phyloP scores from a whole-genome alignment of 345 rosid genomes.

The Aquilaria sinensis region DNA sequence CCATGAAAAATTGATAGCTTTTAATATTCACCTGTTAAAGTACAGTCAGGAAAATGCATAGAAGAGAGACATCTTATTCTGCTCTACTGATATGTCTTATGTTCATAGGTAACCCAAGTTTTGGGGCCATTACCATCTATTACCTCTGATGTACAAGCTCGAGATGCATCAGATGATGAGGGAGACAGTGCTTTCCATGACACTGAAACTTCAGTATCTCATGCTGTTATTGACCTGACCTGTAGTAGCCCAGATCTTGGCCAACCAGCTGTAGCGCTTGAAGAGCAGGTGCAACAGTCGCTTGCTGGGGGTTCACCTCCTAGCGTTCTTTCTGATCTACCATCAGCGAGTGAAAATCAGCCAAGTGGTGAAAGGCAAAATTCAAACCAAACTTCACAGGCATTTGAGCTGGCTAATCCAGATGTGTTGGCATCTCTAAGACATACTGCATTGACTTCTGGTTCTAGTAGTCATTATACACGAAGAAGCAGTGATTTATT shows the following conservation, averaged over 20 bases:
- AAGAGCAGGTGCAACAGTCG: constrained; percentile 13
- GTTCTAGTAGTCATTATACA: too few relatives aligned
- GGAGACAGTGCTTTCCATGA: constrained; percentile 15
- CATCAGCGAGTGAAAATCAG: constrained; percentile 8
- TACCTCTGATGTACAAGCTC: constrained; percentile 25
- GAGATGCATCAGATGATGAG: constrained; percentile 21
- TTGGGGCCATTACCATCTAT: constrained; percentile 18
- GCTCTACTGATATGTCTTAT: constrained; percentile 3
- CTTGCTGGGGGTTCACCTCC: constrained; percentile 10
- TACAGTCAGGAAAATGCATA: too few relatives aligned
- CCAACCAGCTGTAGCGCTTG: constrained; percentile 1
- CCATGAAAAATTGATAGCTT: too few relatives aligned
- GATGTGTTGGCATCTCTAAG: background rate
- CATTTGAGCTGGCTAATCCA: too few relatives aligned
- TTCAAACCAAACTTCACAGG: constrained; percentile 4
- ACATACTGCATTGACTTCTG: too few relatives aligned
- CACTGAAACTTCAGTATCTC: constrained; percentile 15
- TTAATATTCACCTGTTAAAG: too few relatives aligned
- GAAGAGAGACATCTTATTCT: too few relatives aligned
- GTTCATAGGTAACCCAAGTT: constrained; percentile 26
- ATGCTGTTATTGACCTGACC: constrained; percentile 15
- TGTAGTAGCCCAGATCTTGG: constrained; percentile 7
- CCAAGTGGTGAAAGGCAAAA: constrained; percentile 12
- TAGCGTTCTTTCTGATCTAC: constrained; percentile 7
- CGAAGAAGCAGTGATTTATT: too few relatives aligned